Evolutionary conservation across 2,329 filamentous ascomycete species (phyloP), one percentile per base, ranked within the genome.

Genomic region (Juglanconis sp.): DNA sequence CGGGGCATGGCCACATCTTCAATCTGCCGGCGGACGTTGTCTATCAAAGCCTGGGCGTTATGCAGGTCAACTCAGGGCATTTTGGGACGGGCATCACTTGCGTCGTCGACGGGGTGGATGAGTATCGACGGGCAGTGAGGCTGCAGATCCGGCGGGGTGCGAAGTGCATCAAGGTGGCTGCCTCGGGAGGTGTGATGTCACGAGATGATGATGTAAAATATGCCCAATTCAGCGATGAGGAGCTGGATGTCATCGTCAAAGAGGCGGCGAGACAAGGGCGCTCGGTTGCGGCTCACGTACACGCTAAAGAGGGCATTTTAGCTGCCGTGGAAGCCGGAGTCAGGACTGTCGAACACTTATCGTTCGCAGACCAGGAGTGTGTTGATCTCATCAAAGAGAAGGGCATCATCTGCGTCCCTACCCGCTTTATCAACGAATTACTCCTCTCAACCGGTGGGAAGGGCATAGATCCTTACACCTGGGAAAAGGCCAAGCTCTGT

Each of bases 301-400:
- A 77, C 42, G 74, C 73, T 7, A 77, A 78, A 60, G 70, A 71
- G 1, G 75, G 75, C 2, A 77, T 77, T 55, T 10, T 77, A 40
- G 72, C 73, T 0, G 74, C 73, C 0, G 68, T 77, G 9, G 63
- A 65, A 7, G 74, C 74, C 0, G 75, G 76, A 3, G 75, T 74
- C n/a, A 66, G 63, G 31, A 73, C 73, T 0, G 68, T 77, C 7
- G 75, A 77, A 68, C 75, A 77, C 46, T 69, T 72, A 10, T 75
- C 73, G 13, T 78, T 77, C 52, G 69, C 73, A 1, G 76, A 78
- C 61, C 65, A 75, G 35, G 76, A 79, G 64, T 76, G 72, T 42
- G 68, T 76, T 35, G 68, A 72, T 17, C 63, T 75, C 15, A 77
- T 78, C 63, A 72, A 73, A 59, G 65, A 73, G 55, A 72, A 70